These are phyloP conservation scores for Scheffersomyces ergatensis DNA, from an alignment of 805 yeast genomes.

Conservation along the genomic window DNA sequence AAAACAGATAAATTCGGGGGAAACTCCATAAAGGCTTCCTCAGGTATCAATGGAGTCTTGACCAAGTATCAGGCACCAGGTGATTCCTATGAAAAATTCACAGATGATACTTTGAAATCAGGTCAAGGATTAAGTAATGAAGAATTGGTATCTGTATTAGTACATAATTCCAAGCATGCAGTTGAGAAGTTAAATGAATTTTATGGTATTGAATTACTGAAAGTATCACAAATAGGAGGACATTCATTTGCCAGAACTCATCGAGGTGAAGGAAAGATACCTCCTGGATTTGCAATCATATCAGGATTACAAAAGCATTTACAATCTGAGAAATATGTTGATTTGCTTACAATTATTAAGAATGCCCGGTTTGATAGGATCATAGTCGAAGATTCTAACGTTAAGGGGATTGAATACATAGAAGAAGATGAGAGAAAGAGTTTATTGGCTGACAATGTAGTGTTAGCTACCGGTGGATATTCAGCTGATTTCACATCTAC, in stretches of 20 bases:
- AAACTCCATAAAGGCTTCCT: constrained; percentile 59
- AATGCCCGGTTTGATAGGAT: constrained; percentile 3
- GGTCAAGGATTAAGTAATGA: constrained; percentile 28
- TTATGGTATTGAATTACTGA: constrained; percentile 25
- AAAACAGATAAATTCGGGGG: constrained; percentile 53
- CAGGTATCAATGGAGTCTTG: constrained; percentile 53
- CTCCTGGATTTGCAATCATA: constrained; percentile 61
- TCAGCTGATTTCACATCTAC: constrained; percentile 32
- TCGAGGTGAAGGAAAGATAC: constrained; percentile 40
- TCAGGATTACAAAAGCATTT: constrained; percentile 41
- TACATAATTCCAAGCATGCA: constrained; percentile 25
- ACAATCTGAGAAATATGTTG: constrained; percentile 23
- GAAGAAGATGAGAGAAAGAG: constrained; percentile 15
- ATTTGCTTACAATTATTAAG: constrained; percentile 10
- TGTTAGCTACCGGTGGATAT: constrained; percentile 62
- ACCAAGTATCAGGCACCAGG: constrained; percentile 22
- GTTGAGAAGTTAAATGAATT: constrained; percentile 29
- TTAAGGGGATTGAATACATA: constrained; percentile 43
- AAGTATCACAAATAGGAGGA: constrained; percentile 38
- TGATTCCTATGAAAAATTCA: constrained; percentile 26
- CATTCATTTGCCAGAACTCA: constrained; percentile 40
- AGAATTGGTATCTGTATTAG: constrained; percentile 22
- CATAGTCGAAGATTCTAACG: constrained; percentile 10
- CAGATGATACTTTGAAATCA: constrained; percentile 28
- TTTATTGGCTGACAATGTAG: constrained; percentile 23